Evolutionary conservation across 2,329 filamentous ascomycete genomes (phyloP).

Genomic region (Sporothrix pallida): DNA sequence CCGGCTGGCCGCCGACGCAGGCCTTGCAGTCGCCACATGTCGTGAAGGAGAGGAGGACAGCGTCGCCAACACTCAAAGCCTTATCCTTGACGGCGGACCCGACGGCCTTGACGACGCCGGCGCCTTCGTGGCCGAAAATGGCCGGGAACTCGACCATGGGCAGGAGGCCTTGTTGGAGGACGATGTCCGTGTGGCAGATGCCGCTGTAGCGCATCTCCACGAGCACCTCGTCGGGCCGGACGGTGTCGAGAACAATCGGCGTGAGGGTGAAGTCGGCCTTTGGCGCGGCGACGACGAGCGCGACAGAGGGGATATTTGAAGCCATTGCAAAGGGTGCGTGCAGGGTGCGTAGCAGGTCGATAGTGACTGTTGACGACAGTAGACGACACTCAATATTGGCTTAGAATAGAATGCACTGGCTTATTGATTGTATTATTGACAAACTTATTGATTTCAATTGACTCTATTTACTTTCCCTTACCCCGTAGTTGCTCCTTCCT

Average conservation of each 20-base stretch:
- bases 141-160: background rate
- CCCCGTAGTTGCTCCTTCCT: too few relatives aligned
- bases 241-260: background rate
- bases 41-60: background rate
- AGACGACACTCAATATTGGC: background rate
- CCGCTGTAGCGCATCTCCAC: conserved; percentile 1
- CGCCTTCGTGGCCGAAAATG: conserved; percentile 1
- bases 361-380: too few relatives aligned
- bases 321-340: background rate
- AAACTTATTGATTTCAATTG: too few relatives aligned
- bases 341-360: background rate
- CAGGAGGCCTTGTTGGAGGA: background rate
- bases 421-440: background rate
- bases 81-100: background rate
- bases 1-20: background rate
- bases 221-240: background rate
- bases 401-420: too few relatives aligned
- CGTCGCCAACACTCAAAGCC: background rate
- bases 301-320: background rate
- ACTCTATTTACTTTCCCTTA: too few relatives aligned
- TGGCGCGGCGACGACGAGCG: background rate
- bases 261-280: background rate
- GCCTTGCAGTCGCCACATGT: background rate
- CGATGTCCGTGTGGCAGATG: background rate
- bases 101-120: background rate